These are phyloP conservation scores for Microstegium vimineum DNA, from an alignment of 176 grass and related monocot species.

Conservation along the genomic window DNA sequence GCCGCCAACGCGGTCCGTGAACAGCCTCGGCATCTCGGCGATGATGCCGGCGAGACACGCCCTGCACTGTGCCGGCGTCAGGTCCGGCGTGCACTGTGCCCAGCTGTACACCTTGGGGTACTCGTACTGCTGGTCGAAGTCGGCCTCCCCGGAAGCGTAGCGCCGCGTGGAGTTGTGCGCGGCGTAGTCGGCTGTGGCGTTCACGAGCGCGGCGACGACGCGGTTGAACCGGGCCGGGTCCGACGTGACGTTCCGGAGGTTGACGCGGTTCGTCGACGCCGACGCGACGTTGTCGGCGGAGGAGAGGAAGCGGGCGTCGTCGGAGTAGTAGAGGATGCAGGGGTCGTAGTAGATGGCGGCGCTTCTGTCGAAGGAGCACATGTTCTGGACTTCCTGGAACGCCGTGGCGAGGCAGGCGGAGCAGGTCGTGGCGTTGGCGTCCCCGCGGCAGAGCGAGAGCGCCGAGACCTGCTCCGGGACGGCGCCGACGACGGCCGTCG, in stretches of 20 bases:
- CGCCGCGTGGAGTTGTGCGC: constrained; percentile 27
- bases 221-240: neutral
- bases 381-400: neutral
- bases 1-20: neutral
- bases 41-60: constrained; percentile 30
- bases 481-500: neutral
- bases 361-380: neutral
- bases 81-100: constrained; percentile 64
- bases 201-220: constrained; percentile 16
- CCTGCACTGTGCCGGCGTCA: constrained; percentile 19
- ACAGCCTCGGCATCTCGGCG: neutral
- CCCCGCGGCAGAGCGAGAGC: constrained; percentile 21
- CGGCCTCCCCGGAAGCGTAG: constrained; percentile 35
- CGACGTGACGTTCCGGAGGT: neutral
- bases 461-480: neutral
- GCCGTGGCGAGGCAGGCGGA: neutral
- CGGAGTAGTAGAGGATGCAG: constrained; percentile 15
- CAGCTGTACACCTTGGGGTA: constrained; percentile 46
- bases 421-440: neutral
- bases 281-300: neutral
- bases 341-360: constrained; percentile 7
- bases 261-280: neutral
- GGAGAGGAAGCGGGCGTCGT: neutral
- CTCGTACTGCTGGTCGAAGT: constrained; percentile 19
- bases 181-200: constrained; percentile 30